Evolutionary conservation across 2,329 filamentous ascomycete genomes (phyloP).

Genomic region (Cladosporium austrohemisphaericum): DNA sequence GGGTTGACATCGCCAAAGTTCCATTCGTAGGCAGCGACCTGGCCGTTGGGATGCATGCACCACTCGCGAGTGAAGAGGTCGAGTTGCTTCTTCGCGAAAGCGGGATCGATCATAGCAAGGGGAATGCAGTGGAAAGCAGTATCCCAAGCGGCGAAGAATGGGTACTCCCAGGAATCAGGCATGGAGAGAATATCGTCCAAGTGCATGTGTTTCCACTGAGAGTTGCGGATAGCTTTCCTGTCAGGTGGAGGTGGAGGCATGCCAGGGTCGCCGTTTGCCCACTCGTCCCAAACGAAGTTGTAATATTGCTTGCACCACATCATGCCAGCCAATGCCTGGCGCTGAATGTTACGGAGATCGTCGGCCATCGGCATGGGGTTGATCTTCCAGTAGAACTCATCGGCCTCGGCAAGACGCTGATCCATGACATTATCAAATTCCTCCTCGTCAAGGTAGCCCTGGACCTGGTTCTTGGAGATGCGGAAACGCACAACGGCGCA

Average conservation of each 20-base stretch:
- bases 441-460: conserved; percentile 85
- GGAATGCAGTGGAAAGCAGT: conserved; percentile 96
- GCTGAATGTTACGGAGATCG: conserved; percentile 89
- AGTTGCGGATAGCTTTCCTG: conserved; percentile 77
- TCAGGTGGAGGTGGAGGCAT: conserved; percentile 80
- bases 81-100: conserved; percentile 96
- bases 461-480: conserved; percentile 65
- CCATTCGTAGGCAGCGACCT: conserved; percentile 92
- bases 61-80: conserved; percentile 94
- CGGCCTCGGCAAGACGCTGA: conserved; percentile 78
- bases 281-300: conserved; percentile 95
- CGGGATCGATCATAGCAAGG: conserved; percentile 93
- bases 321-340: conserved; percentile 93
- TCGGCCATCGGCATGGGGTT: conserved; percentile 92
- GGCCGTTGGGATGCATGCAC: conserved; percentile 98
- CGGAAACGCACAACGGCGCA: conserved; percentile 94
- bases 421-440: conserved; percentile 88
- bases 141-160: conserved; percentile 97
- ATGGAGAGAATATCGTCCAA: conserved; percentile 94
- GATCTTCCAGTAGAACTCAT: conserved; percentile 92
- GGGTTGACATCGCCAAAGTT: conserved; percentile 98
- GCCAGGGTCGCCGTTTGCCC: conserved; percentile 88
- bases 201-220: conserved; percentile 90
- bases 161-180: conserved; percentile 98
- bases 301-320: conserved; percentile 99